Conservation (phyloP, 768 basidiomycete species). For the Hortiboletus flavorubellus region DNA sequence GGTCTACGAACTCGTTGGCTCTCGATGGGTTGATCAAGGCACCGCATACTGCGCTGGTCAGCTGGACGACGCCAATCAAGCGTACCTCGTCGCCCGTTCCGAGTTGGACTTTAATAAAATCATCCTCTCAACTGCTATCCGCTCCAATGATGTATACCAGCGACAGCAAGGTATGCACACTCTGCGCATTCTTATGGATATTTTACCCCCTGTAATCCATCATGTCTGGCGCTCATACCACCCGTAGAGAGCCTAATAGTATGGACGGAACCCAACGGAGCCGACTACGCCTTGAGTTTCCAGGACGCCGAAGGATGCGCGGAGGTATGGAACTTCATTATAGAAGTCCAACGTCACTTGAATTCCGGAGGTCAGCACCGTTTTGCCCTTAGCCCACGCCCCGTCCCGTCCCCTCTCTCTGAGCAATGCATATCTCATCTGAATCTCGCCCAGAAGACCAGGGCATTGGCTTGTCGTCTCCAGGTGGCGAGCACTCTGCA, state of each 20-base stretch:
- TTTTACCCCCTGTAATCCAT: conserved; percentile 6
- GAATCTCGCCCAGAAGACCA: conserved; percentile 41
- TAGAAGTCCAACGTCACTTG: conserved; percentile 86
- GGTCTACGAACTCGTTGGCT: conserved; percentile 93
- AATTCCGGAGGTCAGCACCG: conserved; percentile 52
- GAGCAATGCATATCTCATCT: conserved; percentile 15
- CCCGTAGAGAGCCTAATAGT: conserved; percentile 90
- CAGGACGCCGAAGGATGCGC: conserved; percentile 94
- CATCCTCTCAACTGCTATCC: conserved; percentile 77
- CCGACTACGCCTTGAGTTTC: conserved; percentile 95
- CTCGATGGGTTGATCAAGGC: conserved; percentile 93
- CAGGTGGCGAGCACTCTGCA: conserved; percentile 55
- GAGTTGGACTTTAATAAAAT: conserved; percentile 70
- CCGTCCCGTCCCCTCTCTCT: conserved; percentile 10
- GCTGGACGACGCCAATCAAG: conserved; percentile 73
- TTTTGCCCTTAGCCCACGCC: conserved; percentile 20
- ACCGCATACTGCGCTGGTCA: conserved; percentile 96
- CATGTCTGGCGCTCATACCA: conserved; percentile 11
- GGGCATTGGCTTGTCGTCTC: conserved; percentile 55
- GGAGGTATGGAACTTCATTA: conserved; percentile 97
- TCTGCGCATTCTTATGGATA: not conserved
- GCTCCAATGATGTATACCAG: conserved; percentile 81
- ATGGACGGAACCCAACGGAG: conserved; percentile 95
- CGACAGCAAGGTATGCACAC: conserved; percentile 70
- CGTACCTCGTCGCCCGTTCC: conserved; percentile 78